Percentiles rank a stretch among this genome's conserved stretches.
Conservation (phyloP, 2,329 filamentous ascomycete species). For the Penicillium palitans region DNA sequence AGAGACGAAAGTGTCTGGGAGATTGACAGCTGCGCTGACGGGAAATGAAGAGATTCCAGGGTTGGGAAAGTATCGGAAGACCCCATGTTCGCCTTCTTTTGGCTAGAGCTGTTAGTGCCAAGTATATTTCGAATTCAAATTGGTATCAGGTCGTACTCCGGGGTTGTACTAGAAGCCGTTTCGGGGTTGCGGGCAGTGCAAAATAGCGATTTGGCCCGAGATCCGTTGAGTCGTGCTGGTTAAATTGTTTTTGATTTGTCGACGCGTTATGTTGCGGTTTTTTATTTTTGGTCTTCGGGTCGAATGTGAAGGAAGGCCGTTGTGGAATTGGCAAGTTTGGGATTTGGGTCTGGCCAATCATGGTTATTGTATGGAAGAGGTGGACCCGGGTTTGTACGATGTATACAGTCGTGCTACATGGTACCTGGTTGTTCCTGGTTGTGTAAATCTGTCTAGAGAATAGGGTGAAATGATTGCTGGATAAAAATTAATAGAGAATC, state of each 20-base stretch:
- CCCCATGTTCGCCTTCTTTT: constrained; percentile 25
- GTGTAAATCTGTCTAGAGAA: not conserved
- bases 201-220: not conserved
- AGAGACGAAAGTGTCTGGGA: constrained; percentile 69
- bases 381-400: constrained; percentile 6
- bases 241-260: not conserved
- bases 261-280: constrained; percentile 1
- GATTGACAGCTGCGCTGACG: constrained; percentile 61
- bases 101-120: not conserved
- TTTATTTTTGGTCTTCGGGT: not conserved
- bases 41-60: constrained; percentile 54
- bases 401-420: constrained; percentile 2
- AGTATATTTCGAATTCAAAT: constrained; percentile 9
- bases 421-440: not conserved
- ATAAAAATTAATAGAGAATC: too few species aligned
- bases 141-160: constrained; percentile 6
- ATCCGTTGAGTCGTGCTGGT: not conserved
- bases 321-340: constrained; percentile 16
- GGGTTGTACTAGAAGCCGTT: constrained; percentile 9
- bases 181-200: not conserved
- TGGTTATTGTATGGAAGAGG: not conserved
- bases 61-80: constrained; percentile 35
- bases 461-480: not conserved
- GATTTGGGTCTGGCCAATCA: constrained; percentile 21
- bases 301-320: not conserved